Conservation (phyloP, 2,329 filamentous ascomycete species). For the Xenosphaeropsis pyriputrescens region DNA sequence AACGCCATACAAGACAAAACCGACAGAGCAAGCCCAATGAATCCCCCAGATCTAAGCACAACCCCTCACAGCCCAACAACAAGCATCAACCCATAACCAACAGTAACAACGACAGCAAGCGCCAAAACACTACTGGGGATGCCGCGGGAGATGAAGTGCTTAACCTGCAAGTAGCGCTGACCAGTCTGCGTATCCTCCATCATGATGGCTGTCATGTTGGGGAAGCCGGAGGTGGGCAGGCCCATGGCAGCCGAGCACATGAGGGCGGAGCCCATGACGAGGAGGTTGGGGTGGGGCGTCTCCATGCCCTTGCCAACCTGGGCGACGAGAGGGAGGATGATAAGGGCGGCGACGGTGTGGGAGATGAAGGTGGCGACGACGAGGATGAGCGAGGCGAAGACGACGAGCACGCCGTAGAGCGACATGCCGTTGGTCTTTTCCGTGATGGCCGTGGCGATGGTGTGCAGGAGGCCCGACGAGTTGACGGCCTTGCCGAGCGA, state of each 20-base stretch:
- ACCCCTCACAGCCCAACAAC: conserved; percentile 7
- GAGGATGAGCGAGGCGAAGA: conserved; percentile 72
- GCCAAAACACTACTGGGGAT: conserved; percentile 76
- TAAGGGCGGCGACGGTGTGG: conserved; percentile 90
- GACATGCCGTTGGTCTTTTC: conserved; percentile 60
- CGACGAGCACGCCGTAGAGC: conserved; percentile 72
- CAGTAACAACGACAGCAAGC: conserved; percentile 66
- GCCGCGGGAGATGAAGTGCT: conserved; percentile 90
- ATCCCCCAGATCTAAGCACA: too few relatives aligned
- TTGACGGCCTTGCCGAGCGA: conserved; percentile 90
- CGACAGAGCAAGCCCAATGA: too few relatives aligned
- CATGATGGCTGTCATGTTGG: conserved; percentile 99
- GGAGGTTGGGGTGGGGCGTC: conserved; percentile 79
- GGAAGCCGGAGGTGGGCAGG: conserved; percentile 88
- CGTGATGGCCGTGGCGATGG: conserved; percentile 69
- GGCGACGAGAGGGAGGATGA: conserved; percentile 80
- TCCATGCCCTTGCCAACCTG: conserved; percentile 77
- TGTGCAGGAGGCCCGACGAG: conserved; percentile 81
- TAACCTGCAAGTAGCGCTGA: conserved; percentile 79
- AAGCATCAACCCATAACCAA: conserved; percentile 86
- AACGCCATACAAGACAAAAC: too few relatives aligned
- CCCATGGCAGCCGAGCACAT: conserved; percentile 99
- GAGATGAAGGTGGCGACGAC: conserved; percentile 96
- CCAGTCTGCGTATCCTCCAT: conserved; percentile 90
- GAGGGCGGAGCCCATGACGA: conserved; percentile 88